Conservation (phyloP, 495 filamentous ascomycete genomes). For the Neurospora hispaniola region DNA sequence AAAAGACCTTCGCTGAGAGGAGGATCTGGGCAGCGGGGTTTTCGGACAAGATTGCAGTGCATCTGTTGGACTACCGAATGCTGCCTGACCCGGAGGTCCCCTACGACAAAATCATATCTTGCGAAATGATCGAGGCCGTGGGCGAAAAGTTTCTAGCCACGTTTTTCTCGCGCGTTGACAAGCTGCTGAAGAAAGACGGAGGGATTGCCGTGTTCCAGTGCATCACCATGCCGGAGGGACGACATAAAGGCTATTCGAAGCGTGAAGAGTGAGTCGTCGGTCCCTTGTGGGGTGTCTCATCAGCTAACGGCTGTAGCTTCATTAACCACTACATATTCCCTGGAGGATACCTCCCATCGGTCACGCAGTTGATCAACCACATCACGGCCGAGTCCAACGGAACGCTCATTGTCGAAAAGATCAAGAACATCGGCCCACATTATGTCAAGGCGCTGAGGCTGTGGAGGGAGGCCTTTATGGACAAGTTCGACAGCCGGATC, state of each 20-base stretch:
- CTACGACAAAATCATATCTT: constrained; percentile 60
- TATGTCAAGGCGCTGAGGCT: constrained; percentile 58
- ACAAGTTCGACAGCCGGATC: constrained; percentile 48
- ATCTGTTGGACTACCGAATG: constrained; percentile 51
- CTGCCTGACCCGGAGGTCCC: constrained; percentile 38
- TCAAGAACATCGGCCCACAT: constrained; percentile 61
- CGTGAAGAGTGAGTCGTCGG: constrained; percentile 30
- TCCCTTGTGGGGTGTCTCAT: neutral
- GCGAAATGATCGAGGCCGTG: constrained; percentile 71
- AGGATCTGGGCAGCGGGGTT: constrained; percentile 44
- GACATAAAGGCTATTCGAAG: constrained; percentile 35
- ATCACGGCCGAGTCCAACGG: constrained; percentile 47
- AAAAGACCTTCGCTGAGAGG: constrained; percentile 49
- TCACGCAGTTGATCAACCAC: constrained; percentile 49
- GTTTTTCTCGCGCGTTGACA: constrained; percentile 50
- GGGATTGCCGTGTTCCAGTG: constrained; percentile 64
- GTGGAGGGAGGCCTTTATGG: constrained; percentile 54
- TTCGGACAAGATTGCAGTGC: constrained; percentile 42
- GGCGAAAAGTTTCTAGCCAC: constrained; percentile 51
- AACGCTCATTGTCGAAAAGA: constrained; percentile 47
- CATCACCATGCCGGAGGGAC: constrained; percentile 61
- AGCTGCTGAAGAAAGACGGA: constrained; percentile 48
- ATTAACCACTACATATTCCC: constrained; percentile 69
- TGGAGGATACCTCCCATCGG: constrained; percentile 58
- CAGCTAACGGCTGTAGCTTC: constrained; percentile 34